A percentile compares a stretch with the other conserved stretches of the same genome.
These are phyloP conservation scores for Caloboletus firmus DNA, from an alignment of 1,284 basidiomycete genomes.

Conservation along the genomic window DNA sequence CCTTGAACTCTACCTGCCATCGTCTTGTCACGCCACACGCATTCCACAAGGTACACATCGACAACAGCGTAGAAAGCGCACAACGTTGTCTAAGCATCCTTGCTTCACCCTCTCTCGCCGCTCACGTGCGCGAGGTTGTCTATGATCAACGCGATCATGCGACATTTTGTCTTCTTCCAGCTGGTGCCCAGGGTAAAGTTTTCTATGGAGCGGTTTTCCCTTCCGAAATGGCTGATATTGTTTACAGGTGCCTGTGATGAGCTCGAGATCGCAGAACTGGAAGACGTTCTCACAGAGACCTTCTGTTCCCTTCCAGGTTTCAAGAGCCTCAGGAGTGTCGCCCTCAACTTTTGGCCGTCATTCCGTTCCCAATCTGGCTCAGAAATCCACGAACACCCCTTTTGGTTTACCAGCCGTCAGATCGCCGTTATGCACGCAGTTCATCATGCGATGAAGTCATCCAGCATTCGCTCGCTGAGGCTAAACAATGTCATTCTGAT, in stretches of 20 bases:
- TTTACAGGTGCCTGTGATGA: constrained; percentile 27
- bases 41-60: constrained; percentile 23
- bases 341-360: constrained; percentile 35
- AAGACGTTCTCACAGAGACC: constrained; percentile 31
- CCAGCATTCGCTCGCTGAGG: constrained; percentile 23
- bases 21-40: constrained; percentile 26
- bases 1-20: constrained; percentile 28
- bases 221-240: background rate
- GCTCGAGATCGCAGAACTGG: constrained; percentile 34
- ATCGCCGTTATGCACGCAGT: constrained; percentile 26
- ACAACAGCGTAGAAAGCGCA: constrained; percentile 30
- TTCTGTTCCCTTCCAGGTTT: constrained; percentile 28
- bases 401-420: constrained; percentile 35
- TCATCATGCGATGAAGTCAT: constrained; percentile 26
- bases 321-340: constrained; percentile 20
- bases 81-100: constrained; percentile 27
- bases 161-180: constrained; percentile 22
- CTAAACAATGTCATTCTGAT: constrained; percentile 31
- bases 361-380: constrained; percentile 27
- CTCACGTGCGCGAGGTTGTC: constrained; percentile 29
- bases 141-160: constrained; percentile 31
- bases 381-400: constrained; percentile 32
- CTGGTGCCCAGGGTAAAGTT: constrained; percentile 17
- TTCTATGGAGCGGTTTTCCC: background rate
- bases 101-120: constrained; percentile 21